A percentile compares a stretch with the other conserved stretches of the same genome.
These are phyloP conservation scores for Neltuma alba DNA, from an alignment of 306 rosid species.

Conservation along the genomic window DNA sequence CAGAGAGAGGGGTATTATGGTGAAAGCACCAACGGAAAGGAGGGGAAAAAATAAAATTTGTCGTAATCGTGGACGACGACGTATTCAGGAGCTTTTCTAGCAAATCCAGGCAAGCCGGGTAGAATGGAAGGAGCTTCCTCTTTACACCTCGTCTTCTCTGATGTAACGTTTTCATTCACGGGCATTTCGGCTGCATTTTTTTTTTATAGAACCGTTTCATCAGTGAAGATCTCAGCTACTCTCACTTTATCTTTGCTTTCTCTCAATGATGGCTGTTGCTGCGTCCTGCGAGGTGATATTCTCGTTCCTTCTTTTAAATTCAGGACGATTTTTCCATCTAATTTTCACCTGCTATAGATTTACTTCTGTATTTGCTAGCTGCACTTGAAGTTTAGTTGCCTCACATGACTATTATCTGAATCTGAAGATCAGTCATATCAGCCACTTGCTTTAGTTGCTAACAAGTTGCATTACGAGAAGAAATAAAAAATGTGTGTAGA, in stretches of 20 bases:
- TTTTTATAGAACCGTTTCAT: constrained; percentile 11
- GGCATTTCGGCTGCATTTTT: constrained; percentile 31
- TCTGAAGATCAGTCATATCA: constrained; percentile 9
- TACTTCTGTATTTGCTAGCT: constrained; percentile 23
- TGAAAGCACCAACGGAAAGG: not conserved
- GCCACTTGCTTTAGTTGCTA: constrained; percentile 12
- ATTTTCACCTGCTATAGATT: not conserved
- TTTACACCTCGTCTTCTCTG: not conserved
- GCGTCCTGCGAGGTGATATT: constrained; percentile 48
- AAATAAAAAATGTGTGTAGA: not conserved
- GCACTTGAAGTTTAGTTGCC: constrained; percentile 38
- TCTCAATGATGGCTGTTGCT: constrained; percentile 50
- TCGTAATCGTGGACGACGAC: constrained; percentile 49
- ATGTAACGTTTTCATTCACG: constrained; percentile 54
- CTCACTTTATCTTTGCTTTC: not conserved
- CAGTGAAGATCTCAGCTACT: constrained; percentile 21
- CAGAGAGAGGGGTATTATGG: constrained; percentile 39
- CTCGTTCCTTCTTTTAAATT: constrained; percentile 16
- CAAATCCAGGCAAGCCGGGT: constrained; percentile 43
- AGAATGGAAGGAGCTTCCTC: constrained; percentile 5
- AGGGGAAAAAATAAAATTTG: constrained; percentile 23
- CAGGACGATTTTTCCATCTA: not conserved
- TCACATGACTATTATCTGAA: not conserved
- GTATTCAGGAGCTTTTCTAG: constrained; percentile 39
- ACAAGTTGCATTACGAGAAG: constrained; percentile 9